Percentiles rank a stretch among this genome's conserved stretches.
Conservation (phyloP, 169 alveolate species). For the Plasmodium gallinaceum region DNA sequence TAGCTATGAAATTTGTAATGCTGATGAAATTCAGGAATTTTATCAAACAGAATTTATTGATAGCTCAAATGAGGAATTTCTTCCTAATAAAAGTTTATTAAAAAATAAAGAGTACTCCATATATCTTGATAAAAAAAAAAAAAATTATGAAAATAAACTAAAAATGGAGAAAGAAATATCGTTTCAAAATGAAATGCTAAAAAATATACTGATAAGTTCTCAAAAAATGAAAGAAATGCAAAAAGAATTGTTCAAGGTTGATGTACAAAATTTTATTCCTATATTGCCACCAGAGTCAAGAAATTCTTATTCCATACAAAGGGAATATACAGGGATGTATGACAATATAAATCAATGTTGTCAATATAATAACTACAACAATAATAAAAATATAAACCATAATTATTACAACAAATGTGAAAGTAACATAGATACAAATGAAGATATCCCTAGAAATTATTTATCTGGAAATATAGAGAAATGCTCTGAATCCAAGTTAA, state of each 20-base stretch:
- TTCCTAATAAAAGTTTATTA: slow-evolving; percentile 41
- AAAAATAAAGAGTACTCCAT: slow-evolving; percentile 7
- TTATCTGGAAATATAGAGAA: background rate
- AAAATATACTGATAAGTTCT: slow-evolving; percentile 50
- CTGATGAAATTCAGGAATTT: slow-evolving; percentile 37
- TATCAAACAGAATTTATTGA: background rate
- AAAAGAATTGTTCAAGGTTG: slow-evolving; percentile 60
- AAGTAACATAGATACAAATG: slow-evolving; percentile 1
- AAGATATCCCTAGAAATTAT: background rate
- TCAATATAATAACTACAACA: background rate
- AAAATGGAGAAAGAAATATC: slow-evolving; percentile 20
- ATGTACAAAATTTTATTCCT: slow-evolving; percentile 38
- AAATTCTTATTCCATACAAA: slow-evolving; percentile 26
- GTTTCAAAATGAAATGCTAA: slow-evolving; percentile 64
- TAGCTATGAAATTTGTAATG: slow-evolving; percentile 13
- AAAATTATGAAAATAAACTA: slow-evolving; percentile 11
- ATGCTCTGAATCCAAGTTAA: background rate
- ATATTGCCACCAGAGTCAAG: slow-evolving; percentile 24
- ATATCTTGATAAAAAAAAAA: background rate
- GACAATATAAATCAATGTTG: background rate
- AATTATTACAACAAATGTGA: background rate
- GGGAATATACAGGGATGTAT: slow-evolving; percentile 6
- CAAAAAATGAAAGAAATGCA: slow-evolving; percentile 71
- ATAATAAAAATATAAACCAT: background rate
- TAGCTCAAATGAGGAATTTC: slow-evolving; percentile 2